phyloP scores from a whole-genome alignment of 176 grass and related monocot species.

The Eleusine indica region DNA sequence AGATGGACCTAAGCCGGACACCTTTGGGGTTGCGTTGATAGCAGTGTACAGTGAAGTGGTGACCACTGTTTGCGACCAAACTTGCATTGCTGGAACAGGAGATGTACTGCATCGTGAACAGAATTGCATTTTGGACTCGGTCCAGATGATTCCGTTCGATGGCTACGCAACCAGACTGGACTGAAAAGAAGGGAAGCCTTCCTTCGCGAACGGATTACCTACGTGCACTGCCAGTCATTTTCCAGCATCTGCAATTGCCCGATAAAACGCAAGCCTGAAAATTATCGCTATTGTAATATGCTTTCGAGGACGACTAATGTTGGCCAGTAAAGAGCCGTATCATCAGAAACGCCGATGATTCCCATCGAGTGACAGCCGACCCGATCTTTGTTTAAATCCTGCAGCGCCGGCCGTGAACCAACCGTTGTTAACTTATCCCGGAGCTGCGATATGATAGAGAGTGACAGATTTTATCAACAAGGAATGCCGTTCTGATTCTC shows the following conservation, averaged over 20 bases:
- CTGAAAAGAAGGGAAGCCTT: background rate
- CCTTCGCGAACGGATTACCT: background rate
- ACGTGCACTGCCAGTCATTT: background rate
- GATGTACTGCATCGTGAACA: too few relatives aligned
- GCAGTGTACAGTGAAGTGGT: background rate
- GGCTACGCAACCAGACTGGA: background rate
- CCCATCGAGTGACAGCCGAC: conserved; percentile 8
- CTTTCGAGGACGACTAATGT: background rate
- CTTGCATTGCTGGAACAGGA: background rate
- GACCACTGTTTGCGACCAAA: background rate
- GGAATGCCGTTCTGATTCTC: conserved; percentile 26
- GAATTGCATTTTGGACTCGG: too few relatives aligned
- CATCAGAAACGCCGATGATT: conserved; percentile 20
- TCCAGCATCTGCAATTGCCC: background rate
- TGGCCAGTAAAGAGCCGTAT: background rate
- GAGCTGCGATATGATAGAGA: background rate
- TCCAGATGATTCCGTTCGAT: too few relatives aligned
- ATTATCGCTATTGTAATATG: background rate
- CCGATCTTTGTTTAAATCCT: conserved; percentile 47
- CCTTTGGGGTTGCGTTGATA: background rate
- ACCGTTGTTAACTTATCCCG: background rate
- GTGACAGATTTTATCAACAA: conserved; percentile 30
- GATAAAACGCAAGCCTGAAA: background rate
- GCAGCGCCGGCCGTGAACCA: conserved; percentile 25
- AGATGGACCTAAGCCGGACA: background rate